phyloP scores from a whole-genome alignment of 352 stramenopile species.

The Globisporangium sylvaticum region DNA sequence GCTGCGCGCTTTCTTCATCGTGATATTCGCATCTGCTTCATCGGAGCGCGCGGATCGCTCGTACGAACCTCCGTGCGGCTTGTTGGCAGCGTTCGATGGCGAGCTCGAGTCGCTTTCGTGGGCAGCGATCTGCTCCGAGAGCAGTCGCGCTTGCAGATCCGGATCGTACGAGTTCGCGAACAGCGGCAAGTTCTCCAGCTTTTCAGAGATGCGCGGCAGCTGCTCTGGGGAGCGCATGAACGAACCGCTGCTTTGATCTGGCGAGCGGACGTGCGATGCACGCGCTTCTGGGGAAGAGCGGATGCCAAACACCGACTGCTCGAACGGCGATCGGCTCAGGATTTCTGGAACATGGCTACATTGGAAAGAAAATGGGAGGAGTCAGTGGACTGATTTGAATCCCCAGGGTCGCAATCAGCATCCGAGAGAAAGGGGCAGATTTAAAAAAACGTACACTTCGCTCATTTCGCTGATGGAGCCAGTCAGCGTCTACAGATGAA shows the following conservation, averaged over 20 bases:
- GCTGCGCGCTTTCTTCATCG: slow-evolving; percentile 76
- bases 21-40: slow-evolving; percentile 21
- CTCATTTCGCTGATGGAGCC: slow-evolving; percentile 34
- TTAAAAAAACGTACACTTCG: slow-evolving; percentile 40
- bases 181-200: slow-evolving; percentile 51
- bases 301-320: slow-evolving; percentile 29
- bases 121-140: slow-evolving; percentile 59
- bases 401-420: background rate
- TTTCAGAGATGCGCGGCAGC: slow-evolving; percentile 68
- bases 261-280: slow-evolving; percentile 26
- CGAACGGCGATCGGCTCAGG: slow-evolving; percentile 62
- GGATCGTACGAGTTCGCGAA: slow-evolving; percentile 54
- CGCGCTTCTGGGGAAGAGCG: slow-evolving; percentile 10
- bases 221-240: slow-evolving; percentile 39
- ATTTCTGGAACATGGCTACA: slow-evolving; percentile 36
- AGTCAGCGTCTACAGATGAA: background rate
- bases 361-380: background rate
- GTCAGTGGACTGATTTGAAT: background rate
- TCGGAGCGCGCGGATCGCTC: slow-evolving; percentile 25
- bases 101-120: slow-evolving; percentile 23
- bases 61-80: slow-evolving; percentile 59
- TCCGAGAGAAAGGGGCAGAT: background rate
- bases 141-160: slow-evolving; percentile 46
- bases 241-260: slow-evolving; percentile 14
- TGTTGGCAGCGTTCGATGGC: slow-evolving; percentile 12